Base-by-base conservation (phyloP, 1,284 basidiomycete species). In the Hemileia vastatrix region DNA sequence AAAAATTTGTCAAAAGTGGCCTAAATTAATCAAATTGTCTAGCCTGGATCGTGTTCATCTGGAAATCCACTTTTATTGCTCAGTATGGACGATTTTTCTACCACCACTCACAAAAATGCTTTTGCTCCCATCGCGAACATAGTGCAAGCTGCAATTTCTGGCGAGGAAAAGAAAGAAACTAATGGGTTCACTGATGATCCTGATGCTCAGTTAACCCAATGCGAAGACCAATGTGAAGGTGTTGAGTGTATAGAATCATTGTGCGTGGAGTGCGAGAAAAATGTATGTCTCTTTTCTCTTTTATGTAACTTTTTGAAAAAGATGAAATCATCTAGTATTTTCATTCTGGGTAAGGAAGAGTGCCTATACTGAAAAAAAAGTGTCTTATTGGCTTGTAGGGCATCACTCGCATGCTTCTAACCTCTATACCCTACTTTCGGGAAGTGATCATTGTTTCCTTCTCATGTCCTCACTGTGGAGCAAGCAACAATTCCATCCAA, bases 401-500 rank as follows among this genome's bases (percentile, higher is more conserved):
- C 33, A 80, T 81, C n/a, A 98, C 95, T 0, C 81, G 92, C 53
- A 79, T 99, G 73, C 83, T 99, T 67, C 81, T 98, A 61, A 98
- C 94, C 1, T 86, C 86, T 18, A 98, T 99, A 64, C 95, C 95
- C 0, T 98, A 88, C 80, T 98, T 98, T 80, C 82, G 84, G 63
- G 90, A 99, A 77, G 87, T 98, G 61, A 88, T 99, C 70, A 84
- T 98, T 64, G 91, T 93, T 83, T 93, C 90, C 48, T 99, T 99
- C 80, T 83, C 84, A 64, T 99, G 95, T 76, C 88, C 94, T 59
- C 86, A 92, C 75, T 99, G 95, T 71, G 92, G 91, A 19, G 79
- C 83, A 70, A 77, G 83, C 47, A 97, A 99, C 78, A 98, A 93
- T 73, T 94, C 98, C 77, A 87, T 96, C 53, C 92, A 97, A 73